phyloP scores from a whole-genome alignment of 1,284 basidiomycete genomes.

The Farysia itapuensis region DNA sequence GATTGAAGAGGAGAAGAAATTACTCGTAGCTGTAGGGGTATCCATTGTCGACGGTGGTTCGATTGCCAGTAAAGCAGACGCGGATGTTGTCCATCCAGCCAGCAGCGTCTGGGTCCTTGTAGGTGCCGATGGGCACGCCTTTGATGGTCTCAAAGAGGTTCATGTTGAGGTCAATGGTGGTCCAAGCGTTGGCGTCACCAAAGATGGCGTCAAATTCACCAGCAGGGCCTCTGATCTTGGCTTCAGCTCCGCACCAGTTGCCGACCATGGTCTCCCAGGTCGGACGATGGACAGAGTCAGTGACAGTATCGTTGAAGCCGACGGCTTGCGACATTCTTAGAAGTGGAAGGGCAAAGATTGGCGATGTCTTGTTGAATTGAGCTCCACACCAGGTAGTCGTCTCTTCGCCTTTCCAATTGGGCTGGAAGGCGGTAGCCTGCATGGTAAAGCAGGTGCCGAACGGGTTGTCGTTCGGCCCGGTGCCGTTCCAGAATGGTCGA shows the following conservation, averaged over 20 bases:
- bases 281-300: conserved; percentile 2
- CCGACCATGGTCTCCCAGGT: conserved; percentile 18
- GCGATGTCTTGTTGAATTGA: conserved; percentile 24
- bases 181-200: conserved; percentile 26
- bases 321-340: conserved; percentile 26
- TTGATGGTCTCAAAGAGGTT: conserved; percentile 18
- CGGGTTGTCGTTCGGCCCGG: conserved; percentile 28
- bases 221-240: conserved; percentile 14
- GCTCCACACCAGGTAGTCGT: conserved; percentile 35
- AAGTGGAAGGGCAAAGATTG: conserved; percentile 29
- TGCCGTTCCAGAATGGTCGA: conserved; percentile 34
- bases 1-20: neutral
- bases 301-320: conserved; percentile 1
- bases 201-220: conserved; percentile 16
- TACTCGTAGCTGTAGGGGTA: conserved; percentile 2
- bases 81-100: conserved; percentile 2
- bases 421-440: conserved; percentile 31
- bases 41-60: conserved; percentile 1
- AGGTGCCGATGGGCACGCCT: conserved; percentile 9
- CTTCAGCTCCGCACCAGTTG: conserved; percentile 37
- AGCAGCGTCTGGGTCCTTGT: neutral
- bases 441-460: conserved; percentile 34
- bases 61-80: conserved; percentile 2
- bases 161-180: conserved; percentile 21
- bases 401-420: conserved; percentile 27